Evolutionary conservation across 306 rosid genomes (phyloP).

Genomic region (Castanospermum australe): DNA sequence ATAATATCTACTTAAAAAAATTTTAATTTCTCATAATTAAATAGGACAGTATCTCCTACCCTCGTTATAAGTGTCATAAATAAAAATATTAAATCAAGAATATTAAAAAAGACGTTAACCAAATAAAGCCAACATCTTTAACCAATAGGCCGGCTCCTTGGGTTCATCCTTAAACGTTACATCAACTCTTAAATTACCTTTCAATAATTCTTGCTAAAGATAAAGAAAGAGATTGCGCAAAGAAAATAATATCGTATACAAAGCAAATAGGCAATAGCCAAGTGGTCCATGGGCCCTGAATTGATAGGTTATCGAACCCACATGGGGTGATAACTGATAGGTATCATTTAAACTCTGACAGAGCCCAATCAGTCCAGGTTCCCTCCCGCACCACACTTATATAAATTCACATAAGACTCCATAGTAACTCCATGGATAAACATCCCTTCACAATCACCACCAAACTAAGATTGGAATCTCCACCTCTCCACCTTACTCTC

Average conservation of each 20-base stretch:
- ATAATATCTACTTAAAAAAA: too few species aligned
- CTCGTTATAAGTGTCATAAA: too few species aligned
- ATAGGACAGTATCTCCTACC: too few species aligned
- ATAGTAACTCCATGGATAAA: not conserved
- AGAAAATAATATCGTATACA: not conserved
- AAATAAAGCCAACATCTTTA: too few species aligned
- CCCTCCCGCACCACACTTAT: not conserved
- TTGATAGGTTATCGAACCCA: not conserved
- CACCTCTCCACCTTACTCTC: not conserved
- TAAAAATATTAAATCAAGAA: too few species aligned
- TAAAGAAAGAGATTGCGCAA: not conserved
- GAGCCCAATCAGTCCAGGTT: not conserved
- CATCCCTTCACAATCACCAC: conserved; percentile 1
- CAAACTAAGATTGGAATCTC: conserved; percentile 17
- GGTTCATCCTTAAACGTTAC: too few species aligned
- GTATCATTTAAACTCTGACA: not conserved
- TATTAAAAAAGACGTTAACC: too few species aligned
- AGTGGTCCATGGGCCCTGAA: not conserved
- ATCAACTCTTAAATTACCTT: not conserved
- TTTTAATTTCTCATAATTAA: too few species aligned
- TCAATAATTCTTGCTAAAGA: not conserved
- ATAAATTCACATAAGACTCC: not conserved
- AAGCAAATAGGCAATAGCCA: not conserved
- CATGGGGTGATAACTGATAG: not conserved
- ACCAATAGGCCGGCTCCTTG: not conserved